phyloP scores from a whole-genome alignment of 139 green algal species.

The Coelastrella sp. region DNA sequence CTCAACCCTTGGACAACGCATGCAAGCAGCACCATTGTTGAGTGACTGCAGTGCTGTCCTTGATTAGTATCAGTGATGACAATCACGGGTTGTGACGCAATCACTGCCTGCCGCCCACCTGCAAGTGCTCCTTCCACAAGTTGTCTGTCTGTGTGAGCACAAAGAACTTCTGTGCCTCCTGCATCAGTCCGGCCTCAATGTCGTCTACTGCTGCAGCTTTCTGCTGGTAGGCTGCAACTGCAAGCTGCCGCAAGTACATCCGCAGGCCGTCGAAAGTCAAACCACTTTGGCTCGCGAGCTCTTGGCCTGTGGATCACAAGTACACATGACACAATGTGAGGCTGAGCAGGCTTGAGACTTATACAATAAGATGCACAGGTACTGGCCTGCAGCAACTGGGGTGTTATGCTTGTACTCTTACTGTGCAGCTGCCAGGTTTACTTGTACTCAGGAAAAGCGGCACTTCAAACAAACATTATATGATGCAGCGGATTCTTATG shows the following conservation, averaged over 20 bases:
- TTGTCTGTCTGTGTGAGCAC: constrained; percentile 95
- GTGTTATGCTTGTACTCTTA: too few relatives aligned
- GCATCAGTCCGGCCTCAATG: constrained; percentile 84
- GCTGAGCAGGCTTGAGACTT: neutral
- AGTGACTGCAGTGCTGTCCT: too few relatives aligned
- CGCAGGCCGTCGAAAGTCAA: constrained; percentile 83
- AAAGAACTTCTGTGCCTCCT: constrained; percentile 95
- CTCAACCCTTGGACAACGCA: too few relatives aligned
- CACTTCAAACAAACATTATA: too few relatives aligned
- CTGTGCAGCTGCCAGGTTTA: too few relatives aligned
- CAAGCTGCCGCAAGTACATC: constrained; percentile 69
- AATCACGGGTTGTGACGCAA: neutral
- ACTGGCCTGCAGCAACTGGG: too few relatives aligned
- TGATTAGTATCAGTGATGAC: too few relatives aligned
- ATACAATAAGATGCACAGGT: too few relatives aligned
- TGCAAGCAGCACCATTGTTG: too few relatives aligned
- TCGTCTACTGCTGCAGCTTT: constrained; percentile 86
- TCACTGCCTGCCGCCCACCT: constrained; percentile 42
- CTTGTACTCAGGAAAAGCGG: too few relatives aligned
- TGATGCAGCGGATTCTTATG: too few relatives aligned
- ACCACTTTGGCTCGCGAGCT: constrained; percentile 40
- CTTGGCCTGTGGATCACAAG: neutral
- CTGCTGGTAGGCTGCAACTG: constrained; percentile 77
- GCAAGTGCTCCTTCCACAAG: constrained; percentile 96
- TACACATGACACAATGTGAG: neutral